Evolutionary conservation across 2,329 filamentous ascomycete species (phyloP).

Genomic region (Harringtonia aguacate): DNA sequence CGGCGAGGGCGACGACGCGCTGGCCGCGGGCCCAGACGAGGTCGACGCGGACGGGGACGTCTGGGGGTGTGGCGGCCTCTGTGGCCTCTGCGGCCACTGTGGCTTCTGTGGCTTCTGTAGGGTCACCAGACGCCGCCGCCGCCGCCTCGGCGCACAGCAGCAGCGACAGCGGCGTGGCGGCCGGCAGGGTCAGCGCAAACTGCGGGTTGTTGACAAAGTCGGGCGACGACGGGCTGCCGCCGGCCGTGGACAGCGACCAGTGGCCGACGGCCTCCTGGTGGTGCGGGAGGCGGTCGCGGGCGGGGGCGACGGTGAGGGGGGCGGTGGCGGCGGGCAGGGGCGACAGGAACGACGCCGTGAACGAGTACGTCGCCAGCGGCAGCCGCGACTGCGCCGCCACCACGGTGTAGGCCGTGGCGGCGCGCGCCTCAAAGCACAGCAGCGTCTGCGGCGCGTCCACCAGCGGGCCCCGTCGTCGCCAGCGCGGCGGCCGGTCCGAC

Average conservation of each 20-base stretch:
- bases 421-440: conserved; percentile 53
- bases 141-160: conserved; percentile 59
- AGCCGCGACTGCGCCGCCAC: conserved; percentile 61
- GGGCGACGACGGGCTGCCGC: conserved; percentile 68
- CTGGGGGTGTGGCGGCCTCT: no score
- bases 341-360: conserved; percentile 74
- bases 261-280: conserved; percentile 47
- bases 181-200: conserved; percentile 54
- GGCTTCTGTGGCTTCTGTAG: no score
- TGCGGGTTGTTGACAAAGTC: conserved; percentile 83
- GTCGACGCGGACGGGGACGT: conserved; percentile 74
- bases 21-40: conserved; percentile 61
- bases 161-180: conserved; percentile 54
- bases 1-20: conserved; percentile 57
- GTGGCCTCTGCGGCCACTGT: no score
- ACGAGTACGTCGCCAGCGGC: conserved; percentile 63
- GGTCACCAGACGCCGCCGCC: conserved; percentile 21
- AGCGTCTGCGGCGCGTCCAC: conserved; percentile 92
- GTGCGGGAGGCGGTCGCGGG: conserved; percentile 47
- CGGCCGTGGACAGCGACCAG: conserved; percentile 74
- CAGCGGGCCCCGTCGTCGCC: conserved; percentile 67
- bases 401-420: conserved; percentile 37
- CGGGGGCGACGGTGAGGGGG: conserved; percentile 49
- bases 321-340: conserved; percentile 42
- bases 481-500: conserved; percentile 39